Conservation (phyloP, 208 protist species). For the Trypanosomatidae sp. region DNA sequence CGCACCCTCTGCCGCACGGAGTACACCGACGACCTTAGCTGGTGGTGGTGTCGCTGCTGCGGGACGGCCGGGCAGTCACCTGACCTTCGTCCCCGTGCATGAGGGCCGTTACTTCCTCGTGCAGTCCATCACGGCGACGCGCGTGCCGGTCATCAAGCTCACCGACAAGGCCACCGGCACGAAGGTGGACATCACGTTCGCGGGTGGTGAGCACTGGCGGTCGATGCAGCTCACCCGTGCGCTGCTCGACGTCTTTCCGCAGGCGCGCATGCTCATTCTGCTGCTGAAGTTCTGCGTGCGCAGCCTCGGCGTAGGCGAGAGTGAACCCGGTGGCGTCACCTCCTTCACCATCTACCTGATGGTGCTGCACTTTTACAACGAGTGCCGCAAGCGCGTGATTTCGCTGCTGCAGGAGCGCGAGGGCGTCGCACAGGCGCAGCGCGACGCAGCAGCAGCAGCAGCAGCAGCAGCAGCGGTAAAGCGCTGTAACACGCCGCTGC, state of each 20-base stretch:
- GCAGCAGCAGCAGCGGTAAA: not conserved
- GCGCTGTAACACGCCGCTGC: not conserved
- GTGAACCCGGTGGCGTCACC: conserved; percentile 67
- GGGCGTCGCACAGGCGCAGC: not conserved
- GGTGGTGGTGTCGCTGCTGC: too few species aligned
- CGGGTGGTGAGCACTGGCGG: conserved; percentile 81
- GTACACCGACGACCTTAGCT: too few species aligned
- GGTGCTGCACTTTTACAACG: conserved; percentile 84
- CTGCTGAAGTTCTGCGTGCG: conserved; percentile 84
- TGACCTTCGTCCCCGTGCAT: conserved; percentile 46
- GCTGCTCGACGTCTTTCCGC: conserved; percentile 56
- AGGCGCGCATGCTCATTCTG: conserved; percentile 62
- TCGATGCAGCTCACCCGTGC: conserved; percentile 79
- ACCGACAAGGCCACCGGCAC: conserved; percentile 59
- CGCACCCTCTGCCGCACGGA: too few species aligned
- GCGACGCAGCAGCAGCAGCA: not conserved
- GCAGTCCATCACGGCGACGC: conserved; percentile 75
- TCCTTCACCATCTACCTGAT: conserved; percentile 87
- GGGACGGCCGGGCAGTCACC: conserved; percentile 10
- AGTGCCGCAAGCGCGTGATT: conserved; percentile 39
- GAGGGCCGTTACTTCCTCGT: conserved; percentile 66
- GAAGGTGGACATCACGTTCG: conserved; percentile 83
- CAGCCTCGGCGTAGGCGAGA: conserved; percentile 64
- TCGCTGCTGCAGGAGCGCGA: conserved; percentile 34
- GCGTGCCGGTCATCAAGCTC: conserved; percentile 87